Base-by-base conservation (phyloP, 1,284 basidiomycete genomes). In the Mycosarcoma mackinlayi region DNA sequence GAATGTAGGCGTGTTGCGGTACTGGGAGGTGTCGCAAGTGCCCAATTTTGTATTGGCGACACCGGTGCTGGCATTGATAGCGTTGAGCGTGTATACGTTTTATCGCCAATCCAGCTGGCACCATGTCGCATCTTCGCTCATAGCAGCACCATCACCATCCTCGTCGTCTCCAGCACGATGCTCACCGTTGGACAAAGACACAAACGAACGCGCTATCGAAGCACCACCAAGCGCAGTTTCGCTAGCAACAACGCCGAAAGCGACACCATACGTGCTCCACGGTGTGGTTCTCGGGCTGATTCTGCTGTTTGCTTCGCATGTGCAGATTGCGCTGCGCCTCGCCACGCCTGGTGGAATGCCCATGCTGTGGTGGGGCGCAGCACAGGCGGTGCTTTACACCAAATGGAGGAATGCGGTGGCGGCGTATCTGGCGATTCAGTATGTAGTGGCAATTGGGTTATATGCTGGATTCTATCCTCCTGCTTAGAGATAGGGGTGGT, bases 381-480 rank as follows among this genome's bases (percentile, higher is more conserved):
- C 89, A 4, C 89, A 92, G 1, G 85, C 86, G 82, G 33, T 61
- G 0, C 83, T 94, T 30, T 77, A 90, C 30, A 51, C 37, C 13
- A 10, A 50, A 10, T 35, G 44, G 41, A 28, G 47, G 13, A 39
- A 51, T 4, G 9, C 33, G 14, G 64, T 91, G 88, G 83, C 92
- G 6, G 81, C 80, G 8, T 96, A 93, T 89, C 89, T 88, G 44
- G 80, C 90, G 0, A 67, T 90, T 0, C 97, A 94, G 92, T 89
- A 90, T 2, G 82, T 85, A 0, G 78, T 89, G 5, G 89, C 89
- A 5, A 83, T 90, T n/a, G 86, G 93, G 6, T 85, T 95, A 3
- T 97, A 93, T 92, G 87, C 86, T 1, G 88, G 88, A 2, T 95
- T 94, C 80, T 87, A 95, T 41, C 94, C 95, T 0, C 95, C 95